Evolutionary conservation across 2,329 filamentous ascomycete species (phyloP).

Genomic region (Fusarium keratoplasticum): DNA sequence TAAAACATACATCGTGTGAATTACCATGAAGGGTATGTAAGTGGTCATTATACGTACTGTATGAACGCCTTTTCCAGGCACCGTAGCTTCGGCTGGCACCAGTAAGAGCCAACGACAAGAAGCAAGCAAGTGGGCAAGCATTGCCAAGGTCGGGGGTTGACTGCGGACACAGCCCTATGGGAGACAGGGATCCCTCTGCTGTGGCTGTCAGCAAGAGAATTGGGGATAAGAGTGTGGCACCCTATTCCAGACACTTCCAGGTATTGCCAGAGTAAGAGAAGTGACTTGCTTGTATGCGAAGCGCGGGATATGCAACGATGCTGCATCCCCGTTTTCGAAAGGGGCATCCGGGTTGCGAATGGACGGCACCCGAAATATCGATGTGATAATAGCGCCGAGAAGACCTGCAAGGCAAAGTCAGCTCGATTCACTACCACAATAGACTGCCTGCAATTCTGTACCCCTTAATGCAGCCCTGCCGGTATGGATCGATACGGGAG

Average conservation of each 20-base stretch:
- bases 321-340: neutral
- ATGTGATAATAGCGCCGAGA: neutral
- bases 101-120: conserved; percentile 10
- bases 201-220: conserved; percentile 31
- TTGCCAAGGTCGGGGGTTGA: conserved; percentile 31
- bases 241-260: conserved; percentile 7
- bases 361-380: neutral
- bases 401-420: neutral
- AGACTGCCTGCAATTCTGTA: neutral
- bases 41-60: neutral
- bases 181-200: conserved; percentile 29
- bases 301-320: neutral
- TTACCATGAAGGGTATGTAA: neutral
- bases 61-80: neutral
- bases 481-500: neutral
- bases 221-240: conserved; percentile 12
- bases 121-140: conserved; percentile 32
- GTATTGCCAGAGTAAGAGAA: neutral
- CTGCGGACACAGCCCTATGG: conserved; percentile 41
- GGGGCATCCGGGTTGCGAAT: neutral
- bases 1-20: neutral
- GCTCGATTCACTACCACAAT: neutral
- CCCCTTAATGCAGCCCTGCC: neutral
- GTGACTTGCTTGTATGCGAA: neutral
- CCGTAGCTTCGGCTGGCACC: conserved; percentile 4